Base-by-base conservation (phyloP, 2,329 filamentous ascomycete genomes). In the Akanthomyces muscarius region DNA sequence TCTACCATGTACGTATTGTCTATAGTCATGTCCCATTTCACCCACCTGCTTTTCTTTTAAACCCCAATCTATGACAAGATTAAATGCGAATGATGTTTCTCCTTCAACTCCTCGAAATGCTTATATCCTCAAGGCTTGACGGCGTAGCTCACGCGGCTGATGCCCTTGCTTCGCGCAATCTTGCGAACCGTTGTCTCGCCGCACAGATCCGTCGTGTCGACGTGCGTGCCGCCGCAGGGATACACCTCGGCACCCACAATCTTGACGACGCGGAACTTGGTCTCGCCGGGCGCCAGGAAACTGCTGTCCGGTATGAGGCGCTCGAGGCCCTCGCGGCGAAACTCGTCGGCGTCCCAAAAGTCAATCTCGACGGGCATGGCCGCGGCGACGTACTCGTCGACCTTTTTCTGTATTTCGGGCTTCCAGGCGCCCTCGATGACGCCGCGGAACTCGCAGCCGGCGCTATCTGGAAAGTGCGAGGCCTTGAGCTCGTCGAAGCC, bases 161-260 rank as follows among this genome's bases (percentile, higher is more conserved):
- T 80, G 3, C 88, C 88, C 72, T 89, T 89, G 60, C 78, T 80
- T 72, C 87, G 80, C 65, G 81, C 81, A 61, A 92, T 88, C 76
- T 88, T 90, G 77, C 81, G 87, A 4, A 91, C 86, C 3, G 76
- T 83, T 5, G 86, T 85, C 70, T 82, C 81, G 0, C 87, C 86
- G 68, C 83, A 86, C 64, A 81, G 67, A 63, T 81, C 78, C 23
- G 86, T 88, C 21, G 76, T 81, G 36, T 82, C 77, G 4, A 91
- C 88, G 77, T 92, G 89, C 30, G 89, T 92, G 0, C 89, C 89
- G 8, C 89, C 89, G 72, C 89, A 92, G 1, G 89, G 88, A 76
- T 92, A 91, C 30, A 82, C 82, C 67, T 88, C 89, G 0, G 84
- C 82, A 0, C 88, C 88, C 0, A 85, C 83, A 64, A 92, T 89